phyloP scores from a whole-genome alignment of 768 basidiomycete species.

The Podaxis carcinomalis region DNA sequence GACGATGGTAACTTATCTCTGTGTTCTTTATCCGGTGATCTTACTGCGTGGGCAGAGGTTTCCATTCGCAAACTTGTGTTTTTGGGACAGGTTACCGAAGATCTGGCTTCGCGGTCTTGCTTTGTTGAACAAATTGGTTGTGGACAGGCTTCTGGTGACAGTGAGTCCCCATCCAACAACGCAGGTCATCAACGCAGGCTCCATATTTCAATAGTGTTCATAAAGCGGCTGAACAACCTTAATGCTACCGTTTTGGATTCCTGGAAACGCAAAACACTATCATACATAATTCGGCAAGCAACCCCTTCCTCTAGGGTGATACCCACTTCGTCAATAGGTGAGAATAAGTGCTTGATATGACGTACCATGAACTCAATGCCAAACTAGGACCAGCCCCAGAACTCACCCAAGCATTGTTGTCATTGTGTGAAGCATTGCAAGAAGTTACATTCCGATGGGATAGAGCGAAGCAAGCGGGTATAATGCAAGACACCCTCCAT shows the following conservation, averaged over 20 bases:
- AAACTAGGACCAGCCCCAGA: conserved; percentile 42
- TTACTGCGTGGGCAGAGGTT: conserved; percentile 19
- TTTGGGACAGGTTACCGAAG: conserved; percentile 44
- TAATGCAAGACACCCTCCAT: conserved; percentile 35
- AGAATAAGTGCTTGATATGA: background rate
- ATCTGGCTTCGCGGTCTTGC: conserved; percentile 38
- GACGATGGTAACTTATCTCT: conserved; percentile 27
- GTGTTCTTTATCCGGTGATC: background rate
- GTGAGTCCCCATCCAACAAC: conserved; percentile 13
- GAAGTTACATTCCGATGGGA: conserved; percentile 33
- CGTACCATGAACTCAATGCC: background rate
- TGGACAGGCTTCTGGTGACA: conserved; percentile 22
- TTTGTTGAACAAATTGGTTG: conserved; percentile 45
- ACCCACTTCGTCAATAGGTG: background rate
- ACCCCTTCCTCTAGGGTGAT: background rate
- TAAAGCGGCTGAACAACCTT: background rate
- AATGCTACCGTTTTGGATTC: background rate
- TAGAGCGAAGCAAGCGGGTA: conserved; percentile 1
- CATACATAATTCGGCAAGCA: background rate
- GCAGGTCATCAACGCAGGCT: background rate
- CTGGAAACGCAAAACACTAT: conserved; percentile 3
- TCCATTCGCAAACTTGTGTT: conserved; percentile 33
- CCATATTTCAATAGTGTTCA: background rate
- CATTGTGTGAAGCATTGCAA: conserved; percentile 49
- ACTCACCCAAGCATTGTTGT: conserved; percentile 51